These are phyloP conservation scores for Mercurialis annua DNA, from an alignment of 345 rosid genomes.

Conservation along the genomic window DNA sequence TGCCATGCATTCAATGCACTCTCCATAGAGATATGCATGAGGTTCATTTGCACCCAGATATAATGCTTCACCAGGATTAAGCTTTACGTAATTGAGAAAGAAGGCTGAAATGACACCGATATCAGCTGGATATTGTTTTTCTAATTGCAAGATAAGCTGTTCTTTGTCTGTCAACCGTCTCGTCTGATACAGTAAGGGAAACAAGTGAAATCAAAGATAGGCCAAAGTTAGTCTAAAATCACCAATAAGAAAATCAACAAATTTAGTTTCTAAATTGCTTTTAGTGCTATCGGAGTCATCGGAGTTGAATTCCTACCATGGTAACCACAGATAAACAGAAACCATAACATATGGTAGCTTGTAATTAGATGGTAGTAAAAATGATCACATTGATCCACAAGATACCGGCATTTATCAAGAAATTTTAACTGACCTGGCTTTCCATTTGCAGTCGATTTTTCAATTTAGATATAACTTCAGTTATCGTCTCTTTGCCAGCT, in stretches of 20 bases:
- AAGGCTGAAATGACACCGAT: slow-evolving; percentile 86
- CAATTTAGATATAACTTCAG: slow-evolving; percentile 50
- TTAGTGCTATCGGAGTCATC: neutral
- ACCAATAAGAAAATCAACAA: neutral
- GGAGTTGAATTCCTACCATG: neutral
- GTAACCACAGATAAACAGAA: neutral
- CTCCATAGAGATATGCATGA: slow-evolving; percentile 87
- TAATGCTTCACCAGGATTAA: slow-evolving; percentile 93
- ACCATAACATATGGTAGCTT: neutral
- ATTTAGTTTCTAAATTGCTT: neutral
- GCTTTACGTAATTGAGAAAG: slow-evolving; percentile 83
- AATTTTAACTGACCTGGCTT: slow-evolving; percentile 48
- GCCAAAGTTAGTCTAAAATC: neutral
- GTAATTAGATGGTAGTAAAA: neutral
- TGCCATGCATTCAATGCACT: slow-evolving; percentile 96
- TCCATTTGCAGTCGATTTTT: slow-evolving; percentile 59
- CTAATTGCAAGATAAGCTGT: slow-evolving; percentile 69
- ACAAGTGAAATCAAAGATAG: slow-evolving; percentile 5
- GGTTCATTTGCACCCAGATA: slow-evolving; percentile 95
- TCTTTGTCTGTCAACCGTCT: slow-evolving; percentile 86
- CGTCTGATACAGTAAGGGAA: slow-evolving; percentile 36
- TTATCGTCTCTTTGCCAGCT: slow-evolving; percentile 62
- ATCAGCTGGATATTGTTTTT: slow-evolving; percentile 82
- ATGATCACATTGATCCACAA: neutral
- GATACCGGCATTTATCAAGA: slow-evolving; percentile 2